Conservation (phyloP, 768 basidiomycete genomes). For the Cubamyces lactineus region DNA sequence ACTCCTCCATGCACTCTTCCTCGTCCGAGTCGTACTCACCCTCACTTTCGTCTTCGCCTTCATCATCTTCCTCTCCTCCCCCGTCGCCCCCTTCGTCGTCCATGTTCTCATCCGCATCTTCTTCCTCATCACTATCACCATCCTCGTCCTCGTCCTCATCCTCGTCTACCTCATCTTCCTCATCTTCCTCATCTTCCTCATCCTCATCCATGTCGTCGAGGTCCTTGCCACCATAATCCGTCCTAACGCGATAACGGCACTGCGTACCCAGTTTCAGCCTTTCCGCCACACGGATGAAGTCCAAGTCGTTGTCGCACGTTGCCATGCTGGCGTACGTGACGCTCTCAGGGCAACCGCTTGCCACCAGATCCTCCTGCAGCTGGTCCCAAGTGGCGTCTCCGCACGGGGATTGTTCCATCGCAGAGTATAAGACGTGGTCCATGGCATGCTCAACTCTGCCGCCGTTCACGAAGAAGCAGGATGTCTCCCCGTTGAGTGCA, state of each 20-base stretch:
- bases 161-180: neutral
- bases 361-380: neutral
- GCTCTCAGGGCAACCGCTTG: neutral
- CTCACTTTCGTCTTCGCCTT: too few species aligned
- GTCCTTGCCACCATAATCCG: neutral
- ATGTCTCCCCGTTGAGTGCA: neutral
- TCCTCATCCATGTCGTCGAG: neutral
- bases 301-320: conserved; percentile 19
- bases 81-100: too few species aligned
- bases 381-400: conserved; percentile 11
- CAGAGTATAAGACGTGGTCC: conserved; percentile 8
- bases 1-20: too few species aligned
- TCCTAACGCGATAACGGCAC: neutral
- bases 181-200: neutral
- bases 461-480: conserved; percentile 3
- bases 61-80: too few species aligned
- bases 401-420: conserved; percentile 10
- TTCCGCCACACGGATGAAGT: neutral
- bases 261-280: neutral
- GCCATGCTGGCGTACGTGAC: conserved; percentile 2
- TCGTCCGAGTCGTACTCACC: neutral
- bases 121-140: neutral
- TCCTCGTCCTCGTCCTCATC: neutral
- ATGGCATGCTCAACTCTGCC: conserved; percentile 9
- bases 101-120: too few species aligned